These are phyloP conservation scores for Rhizophagus clarus DNA, from an alignment of 192 early-diverging fungal species.

Conservation along the genomic window DNA sequence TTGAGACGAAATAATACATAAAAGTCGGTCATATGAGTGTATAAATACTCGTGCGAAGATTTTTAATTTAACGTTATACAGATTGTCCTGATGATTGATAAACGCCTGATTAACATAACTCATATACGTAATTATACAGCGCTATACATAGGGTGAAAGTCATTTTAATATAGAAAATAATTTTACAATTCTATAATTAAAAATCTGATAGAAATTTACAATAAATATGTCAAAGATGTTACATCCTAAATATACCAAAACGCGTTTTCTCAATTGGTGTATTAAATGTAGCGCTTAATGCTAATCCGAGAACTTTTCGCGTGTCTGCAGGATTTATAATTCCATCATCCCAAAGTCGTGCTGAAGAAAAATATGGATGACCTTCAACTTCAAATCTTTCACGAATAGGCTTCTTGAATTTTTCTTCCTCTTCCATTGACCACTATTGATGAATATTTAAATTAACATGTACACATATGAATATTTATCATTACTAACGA, in stretches of 20 bases:
- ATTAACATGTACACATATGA: not conserved
- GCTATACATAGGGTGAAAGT: no score
- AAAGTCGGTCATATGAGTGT: no score
- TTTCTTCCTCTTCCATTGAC: conserved; percentile 73
- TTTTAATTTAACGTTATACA: no score
- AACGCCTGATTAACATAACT: no score
- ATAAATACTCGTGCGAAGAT: no score
- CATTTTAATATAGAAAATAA: no score
- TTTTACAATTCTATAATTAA: not conserved
- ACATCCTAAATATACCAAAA: conserved; percentile 98
- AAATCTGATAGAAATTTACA: not conserved
- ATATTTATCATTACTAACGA: not conserved
- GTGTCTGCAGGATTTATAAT: conserved; percentile 90
- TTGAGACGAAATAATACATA: no score
- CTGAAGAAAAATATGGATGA: conserved; percentile 92
- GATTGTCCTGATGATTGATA: no score
- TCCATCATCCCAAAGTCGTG: conserved; percentile 93
- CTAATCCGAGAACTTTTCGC: conserved; percentile 83
- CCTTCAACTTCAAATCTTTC: conserved; percentile 90
- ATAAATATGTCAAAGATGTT: conserved; percentile 30
- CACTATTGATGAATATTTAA: conserved; percentile 48
- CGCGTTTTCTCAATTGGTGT: conserved; percentile 68
- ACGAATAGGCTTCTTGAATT: conserved; percentile 81
- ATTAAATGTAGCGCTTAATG: conserved; percentile 78
- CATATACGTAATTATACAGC: no score